Percentiles rank a stretch among this genome's conserved stretches.
These are phyloP conservation scores for Vigna unguiculata DNA, from an alignment of 306 rosid genomes.

Conservation along the genomic window DNA sequence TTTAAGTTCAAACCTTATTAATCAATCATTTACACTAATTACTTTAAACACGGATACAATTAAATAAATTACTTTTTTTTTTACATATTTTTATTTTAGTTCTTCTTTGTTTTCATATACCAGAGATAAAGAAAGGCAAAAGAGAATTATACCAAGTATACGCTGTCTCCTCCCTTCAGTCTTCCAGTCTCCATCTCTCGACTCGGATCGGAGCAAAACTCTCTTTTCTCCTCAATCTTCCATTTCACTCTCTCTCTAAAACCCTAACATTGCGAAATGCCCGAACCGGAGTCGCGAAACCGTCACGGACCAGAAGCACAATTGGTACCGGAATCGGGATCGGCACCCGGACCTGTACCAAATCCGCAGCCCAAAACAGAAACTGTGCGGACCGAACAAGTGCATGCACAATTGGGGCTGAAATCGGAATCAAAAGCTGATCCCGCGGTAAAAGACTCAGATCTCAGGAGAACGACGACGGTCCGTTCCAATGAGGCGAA, in stretches of 20 bases:
- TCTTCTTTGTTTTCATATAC: neutral
- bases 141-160: neutral
- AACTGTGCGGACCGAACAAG: neutral
- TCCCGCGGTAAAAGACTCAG: constrained; percentile 39
- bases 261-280: constrained; percentile 40
- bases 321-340: constrained; percentile 32
- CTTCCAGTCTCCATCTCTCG: neutral
- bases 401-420: constrained; percentile 15
- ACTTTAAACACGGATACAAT: neutral
- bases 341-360: neutral
- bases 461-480: constrained; percentile 50
- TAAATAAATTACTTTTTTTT: neutral
- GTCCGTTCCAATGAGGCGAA: constrained; percentile 42
- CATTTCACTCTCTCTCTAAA: neutral
- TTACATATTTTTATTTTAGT: neutral
- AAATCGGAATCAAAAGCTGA: constrained; percentile 47
- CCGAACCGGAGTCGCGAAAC: constrained; percentile 45
- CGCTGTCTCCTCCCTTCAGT: neutral
- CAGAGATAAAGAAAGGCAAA: neutral
- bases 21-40: too few relatives aligned
- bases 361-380: constrained; percentile 3
- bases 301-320: neutral
- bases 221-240: constrained; percentile 2
- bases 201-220: constrained; percentile 1
- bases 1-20: too few relatives aligned